Percentiles rank a stretch among this genome's conserved stretches.
Conservation (phyloP, 2,329 filamentous ascomycete genomes). For the Colletotrichum coccodes region DNA sequence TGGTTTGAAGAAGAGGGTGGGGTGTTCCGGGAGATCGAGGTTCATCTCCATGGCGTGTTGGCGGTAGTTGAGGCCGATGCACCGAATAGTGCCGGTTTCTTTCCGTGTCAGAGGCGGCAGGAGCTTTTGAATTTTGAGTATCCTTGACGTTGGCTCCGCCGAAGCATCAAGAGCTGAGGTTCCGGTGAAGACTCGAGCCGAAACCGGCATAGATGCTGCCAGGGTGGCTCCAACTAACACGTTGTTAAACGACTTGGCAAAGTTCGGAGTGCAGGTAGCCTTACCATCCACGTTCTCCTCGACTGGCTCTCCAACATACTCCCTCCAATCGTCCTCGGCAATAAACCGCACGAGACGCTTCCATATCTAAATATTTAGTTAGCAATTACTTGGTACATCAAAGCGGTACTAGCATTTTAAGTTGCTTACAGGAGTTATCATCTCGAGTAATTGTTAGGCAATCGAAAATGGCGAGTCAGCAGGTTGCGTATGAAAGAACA, state of each 20-base stretch:
- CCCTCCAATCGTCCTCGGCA: slow-evolving; percentile 36
- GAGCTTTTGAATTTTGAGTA: slow-evolving; percentile 38
- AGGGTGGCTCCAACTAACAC: slow-evolving; percentile 36
- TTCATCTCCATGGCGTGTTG: slow-evolving; percentile 45
- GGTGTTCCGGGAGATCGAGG: slow-evolving; percentile 34
- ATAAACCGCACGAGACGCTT: slow-evolving; percentile 38
- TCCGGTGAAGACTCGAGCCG: slow-evolving; percentile 34
- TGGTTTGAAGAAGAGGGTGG: slow-evolving; percentile 54
- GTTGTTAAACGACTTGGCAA: neutral
- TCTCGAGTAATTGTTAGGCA: neutral
- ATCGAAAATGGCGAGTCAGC: neutral
- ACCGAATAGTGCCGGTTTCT: slow-evolving; percentile 65
- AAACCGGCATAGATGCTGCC: slow-evolving; percentile 29
- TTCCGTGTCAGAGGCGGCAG: slow-evolving; percentile 51
- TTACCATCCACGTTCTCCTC: slow-evolving; percentile 36
- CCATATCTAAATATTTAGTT: slow-evolving; percentile 30
- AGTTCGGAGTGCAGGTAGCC: neutral
- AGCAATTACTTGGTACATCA: neutral
- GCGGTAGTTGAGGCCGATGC: slow-evolving; percentile 58
- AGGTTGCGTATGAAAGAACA: neutral
- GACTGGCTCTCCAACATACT: slow-evolving; percentile 39
- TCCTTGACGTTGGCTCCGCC: slow-evolving; percentile 39
- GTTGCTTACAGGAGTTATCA: slow-evolving; percentile 21
- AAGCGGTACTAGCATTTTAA: too few species aligned
- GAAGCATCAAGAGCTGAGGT: slow-evolving; percentile 40